Base-by-base conservation (phyloP, 371 early-diverging fungal species). In the Actinomortierella ambigua region DNA sequence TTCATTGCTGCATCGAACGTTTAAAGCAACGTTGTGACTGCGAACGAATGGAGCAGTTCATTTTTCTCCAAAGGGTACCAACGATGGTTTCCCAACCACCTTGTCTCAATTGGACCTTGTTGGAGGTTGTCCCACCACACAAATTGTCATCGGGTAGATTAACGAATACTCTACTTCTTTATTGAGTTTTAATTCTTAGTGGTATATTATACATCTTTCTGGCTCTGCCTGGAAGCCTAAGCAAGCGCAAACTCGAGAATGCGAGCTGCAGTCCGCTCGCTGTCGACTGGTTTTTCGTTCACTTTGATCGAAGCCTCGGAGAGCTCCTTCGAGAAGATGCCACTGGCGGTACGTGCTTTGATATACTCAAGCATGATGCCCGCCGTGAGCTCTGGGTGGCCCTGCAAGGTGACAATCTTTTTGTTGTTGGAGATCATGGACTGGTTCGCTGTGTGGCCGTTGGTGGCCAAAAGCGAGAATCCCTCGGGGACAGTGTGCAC, bases 371-470 rank as follows among this genome's bases (percentile, higher is more conserved):
- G 64, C 47, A 87, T 85, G 6, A 84, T 69, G 0, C 73, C 83
- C 7, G 81, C 66, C 13, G 69, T 76, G 51, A 82, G 92, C 67
- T 94, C 94, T 0, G 94, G 94, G 53, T 94, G 94, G 2, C 86
- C 90, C 68, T 94, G 94, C n/a, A 91, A 63, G 0, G 90, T 86
- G n/a, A 92, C 70, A 39, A 87, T 81, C 39, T 78, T 80, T 26
- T 77, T 48, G 23, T 84, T 84, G 18, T 86, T 75, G 6, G 84
- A 79, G 77, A 67, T 91, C 93, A 76, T 86, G 43, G 70, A 69
- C 50, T 75, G 69, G 44, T 65, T 57, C 11, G 34, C 20, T 17
- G 69, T 64, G 34, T 68, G 65, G 7, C 50, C 34, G 5, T 63
- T 69, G 18, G 41, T 50, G 0, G 60, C 65, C 18, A 76, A 51